These are phyloP conservation scores for Colletotrichum sp. DNA, from an alignment of 2,329 filamentous ascomycete species.

Conservation along the genomic window DNA sequence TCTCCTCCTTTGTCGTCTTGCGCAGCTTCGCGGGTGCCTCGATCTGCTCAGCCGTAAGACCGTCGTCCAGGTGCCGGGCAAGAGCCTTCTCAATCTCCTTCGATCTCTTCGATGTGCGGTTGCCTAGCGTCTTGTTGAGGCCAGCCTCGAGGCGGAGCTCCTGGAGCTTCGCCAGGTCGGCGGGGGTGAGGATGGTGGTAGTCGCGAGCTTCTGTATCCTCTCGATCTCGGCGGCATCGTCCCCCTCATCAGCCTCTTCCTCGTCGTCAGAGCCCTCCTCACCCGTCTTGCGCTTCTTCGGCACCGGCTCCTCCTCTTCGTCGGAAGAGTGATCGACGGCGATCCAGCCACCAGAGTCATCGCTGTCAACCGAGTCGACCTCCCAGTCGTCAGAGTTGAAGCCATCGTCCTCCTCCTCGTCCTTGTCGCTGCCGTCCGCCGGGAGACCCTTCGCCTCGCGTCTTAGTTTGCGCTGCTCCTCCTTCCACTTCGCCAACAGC, in stretches of 20 bases:
- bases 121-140: conserved; percentile 68
- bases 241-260: conserved; percentile 45
- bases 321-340: conserved; percentile 85
- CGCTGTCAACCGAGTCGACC: conserved; percentile 63
- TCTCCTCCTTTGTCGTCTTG: conserved; percentile 90
- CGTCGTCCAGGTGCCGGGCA: conserved; percentile 80
- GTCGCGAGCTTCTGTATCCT: conserved; percentile 81
- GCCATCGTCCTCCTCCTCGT: conserved; percentile 65
- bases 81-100: conserved; percentile 55
- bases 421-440: conserved; percentile 66
- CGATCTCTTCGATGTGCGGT: conserved; percentile 30
- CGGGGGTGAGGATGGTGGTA: conserved; percentile 91
- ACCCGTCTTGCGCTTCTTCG: conserved; percentile 44
- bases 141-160: conserved; percentile 81
- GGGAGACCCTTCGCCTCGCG: conserved; percentile 71
- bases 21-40: conserved; percentile 83
- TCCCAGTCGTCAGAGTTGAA: conserved; percentile 66
- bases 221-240: conserved; percentile 47
- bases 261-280: conserved; percentile 23
- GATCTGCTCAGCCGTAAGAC: conserved; percentile 89
- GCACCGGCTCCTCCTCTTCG: conserved; percentile 75
- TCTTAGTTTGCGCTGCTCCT: conserved; percentile 81
- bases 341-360: conserved; percentile 89
- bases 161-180: conserved; percentile 92
- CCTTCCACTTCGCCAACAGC: conserved; percentile 90